A percentile compares a stretch with the other conserved stretches of the same genome.
phyloP scores from a whole-genome alignment of 768 basidiomycete species.

The Termitomyces sp. region DNA sequence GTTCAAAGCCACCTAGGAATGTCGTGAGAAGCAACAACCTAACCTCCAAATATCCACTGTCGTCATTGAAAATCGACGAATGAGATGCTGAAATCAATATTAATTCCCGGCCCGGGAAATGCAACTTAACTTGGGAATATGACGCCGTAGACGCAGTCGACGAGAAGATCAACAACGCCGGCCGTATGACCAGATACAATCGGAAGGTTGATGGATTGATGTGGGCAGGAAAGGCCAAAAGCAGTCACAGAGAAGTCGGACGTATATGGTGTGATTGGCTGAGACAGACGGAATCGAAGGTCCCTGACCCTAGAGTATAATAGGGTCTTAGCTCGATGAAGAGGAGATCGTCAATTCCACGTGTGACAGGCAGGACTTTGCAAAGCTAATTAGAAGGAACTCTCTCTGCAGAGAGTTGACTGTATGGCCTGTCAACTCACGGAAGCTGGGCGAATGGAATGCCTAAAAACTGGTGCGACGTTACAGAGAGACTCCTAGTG shows the following conservation, averaged over 20 bases:
- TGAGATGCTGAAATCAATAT: conserved; percentile 12
- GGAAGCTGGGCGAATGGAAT: conserved; percentile 50
- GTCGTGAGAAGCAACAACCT: background rate
- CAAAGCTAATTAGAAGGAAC: no score
- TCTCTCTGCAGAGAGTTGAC: no score
- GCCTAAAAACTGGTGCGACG: conserved; percentile 38
- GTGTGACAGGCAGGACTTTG: no score
- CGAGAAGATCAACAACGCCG: conserved; percentile 25
- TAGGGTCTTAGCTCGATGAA: background rate
- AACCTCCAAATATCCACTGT: conserved; percentile 35
- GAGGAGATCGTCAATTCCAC: conserved; percentile 14
- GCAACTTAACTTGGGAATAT: conserved; percentile 38
- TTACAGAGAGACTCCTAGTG: conserved; percentile 20
- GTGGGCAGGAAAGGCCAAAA: conserved; percentile 47
- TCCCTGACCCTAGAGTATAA: conserved; percentile 27
- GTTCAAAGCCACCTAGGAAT: conserved; percentile 25
- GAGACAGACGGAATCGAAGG: conserved; percentile 41
- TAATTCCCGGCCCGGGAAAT: conserved; percentile 20
- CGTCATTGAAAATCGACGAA: background rate
- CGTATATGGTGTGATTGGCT: conserved; percentile 32
- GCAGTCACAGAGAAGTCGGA: conserved; percentile 32
- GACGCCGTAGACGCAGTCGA: conserved; percentile 21
- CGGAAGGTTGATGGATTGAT: conserved; percentile 33
- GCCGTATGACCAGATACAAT: conserved; percentile 23
- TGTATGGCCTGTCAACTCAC: no score